A percentile compares a stretch with the other conserved stretches of the same genome.
Conservation (phyloP, 768 basidiomycete genomes). For the Boletus fagicola region DNA sequence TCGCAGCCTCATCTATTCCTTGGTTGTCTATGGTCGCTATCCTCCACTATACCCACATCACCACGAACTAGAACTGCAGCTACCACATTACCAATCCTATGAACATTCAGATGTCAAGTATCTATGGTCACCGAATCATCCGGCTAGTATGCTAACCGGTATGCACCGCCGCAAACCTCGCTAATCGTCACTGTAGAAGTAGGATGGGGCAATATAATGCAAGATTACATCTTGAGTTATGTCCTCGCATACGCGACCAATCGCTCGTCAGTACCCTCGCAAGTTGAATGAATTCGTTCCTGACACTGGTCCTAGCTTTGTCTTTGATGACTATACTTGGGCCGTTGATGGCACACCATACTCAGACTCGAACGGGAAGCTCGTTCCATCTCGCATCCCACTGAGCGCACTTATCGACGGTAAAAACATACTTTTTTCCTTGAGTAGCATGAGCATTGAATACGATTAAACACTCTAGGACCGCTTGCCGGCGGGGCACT, state of each 20-base stretch:
- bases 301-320: constrained; percentile 29
- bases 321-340: constrained; percentile 45
- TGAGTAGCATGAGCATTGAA: background rate
- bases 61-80: background rate
- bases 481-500: constrained; percentile 40
- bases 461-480: constrained; percentile 20
- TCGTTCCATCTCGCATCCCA: constrained; percentile 39
- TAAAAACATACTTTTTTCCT: constrained; percentile 4
- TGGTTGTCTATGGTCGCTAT: background rate
- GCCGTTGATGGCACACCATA: constrained; percentile 33
- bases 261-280: constrained; percentile 31
- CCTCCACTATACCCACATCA: background rate
- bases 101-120: background rate
- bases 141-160: background rate
- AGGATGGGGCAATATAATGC: constrained; percentile 41
- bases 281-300: background rate
- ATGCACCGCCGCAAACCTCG: background rate
- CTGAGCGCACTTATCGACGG: constrained; percentile 37
- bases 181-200: constrained; percentile 22
- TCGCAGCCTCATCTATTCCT: background rate
- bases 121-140: background rate
- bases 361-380: constrained; percentile 33
- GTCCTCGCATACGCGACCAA: constrained; percentile 34
- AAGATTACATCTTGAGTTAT: constrained; percentile 36
- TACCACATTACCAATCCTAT: background rate